Evolutionary conservation across 2,329 filamentous ascomycete species (phyloP), one percentile per base, ranked within the genome.

Genomic region (Huntiella abstrusa): DNA sequence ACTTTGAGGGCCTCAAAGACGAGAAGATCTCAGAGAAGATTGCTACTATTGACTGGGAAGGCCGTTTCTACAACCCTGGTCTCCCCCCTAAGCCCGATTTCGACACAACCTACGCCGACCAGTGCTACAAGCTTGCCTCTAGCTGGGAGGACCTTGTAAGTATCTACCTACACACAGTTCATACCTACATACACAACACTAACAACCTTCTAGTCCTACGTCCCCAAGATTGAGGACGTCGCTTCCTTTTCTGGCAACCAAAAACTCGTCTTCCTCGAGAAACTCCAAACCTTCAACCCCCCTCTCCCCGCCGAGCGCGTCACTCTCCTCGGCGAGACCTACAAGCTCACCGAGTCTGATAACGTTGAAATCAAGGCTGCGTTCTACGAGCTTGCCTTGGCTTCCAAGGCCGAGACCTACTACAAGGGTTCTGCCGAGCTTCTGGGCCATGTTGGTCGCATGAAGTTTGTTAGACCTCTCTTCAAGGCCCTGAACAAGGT

Each of bases 381-480:
- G 1, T 96, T 84, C 63, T 81, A 84, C 56, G 73, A 76, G 46
- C 73, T 95, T 33, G 83, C 83, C 1, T 70, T 98, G 56, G 74
- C 74, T 55, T 81, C 83, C 10, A 73, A 77, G 48, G 83, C 86
- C 55, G 61, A 70, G 44, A 72, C 68, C 48, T 73, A 81, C 34
- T 84, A 88, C 55, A 59, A 74, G 50, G 78, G 79, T 1, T 75
- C 84, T 0, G 77, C 80, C 1, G 74, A 83, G 49, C 66, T 95
- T 47, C 67, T 96, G 35, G 83, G 83, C 32, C 70, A 71, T 45
- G 86, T 95, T 17, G 91, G 91, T 10, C 70, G 91, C 48, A 96
- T 98, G 91, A 96, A 96, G 71, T 96, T 88, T 61, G 88, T 96
- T 49, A 70, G 88, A 41, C 85, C 88, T 16, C 63, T 96, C 57